Evolutionary conservation across 1,284 basidiomycete species (phyloP), one percentile per base, ranked within the genome.

Genomic region (Neonothopanus nambi): DNA sequence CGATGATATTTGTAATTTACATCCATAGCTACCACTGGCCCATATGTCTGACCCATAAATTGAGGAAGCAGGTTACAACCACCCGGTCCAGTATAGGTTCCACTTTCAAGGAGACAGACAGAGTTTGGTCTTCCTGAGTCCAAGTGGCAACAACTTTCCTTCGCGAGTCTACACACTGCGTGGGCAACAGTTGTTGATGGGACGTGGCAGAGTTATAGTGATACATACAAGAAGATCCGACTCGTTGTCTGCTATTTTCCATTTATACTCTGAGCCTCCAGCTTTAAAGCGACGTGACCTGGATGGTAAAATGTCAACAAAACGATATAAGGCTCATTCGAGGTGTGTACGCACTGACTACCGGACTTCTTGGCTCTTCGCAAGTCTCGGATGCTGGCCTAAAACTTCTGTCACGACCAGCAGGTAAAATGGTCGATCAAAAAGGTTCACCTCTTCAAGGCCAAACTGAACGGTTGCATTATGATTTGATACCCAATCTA

Each of bases 231-330:
- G 68, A 47, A 84, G 67, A 63, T 80, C 76, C 30, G 46, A 61
- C 40, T 70, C 71, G 52, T 77, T 74, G 40, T 78, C 74, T 50
- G 66, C 65, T 42, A 76, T 67, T 64, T 81, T 84, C 82, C 82
- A 84, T 61, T 82, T 84, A 67, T 83, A 84, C 59, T 81, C 78
- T 23, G 69, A 63, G 28, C 73, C 74, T 20, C 66, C 67, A 36
- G 68, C 77, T 59, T 76, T 81, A 69, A 83, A 84, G 28, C 81
- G 70, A 50, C 82, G 75, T 17, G 82, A 82, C 55, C 80, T 21
- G 26, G 36, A 21, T 60, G 21, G 61, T 57, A 42, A 23, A 30
- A 35, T 6, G 12, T 17, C 28, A 4, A 28, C 26, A 24, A 24
- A 5, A 24, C n/a, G n/a, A 21, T 30, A 30, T 40, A 15, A 33